A percentile compares a stretch with the other conserved stretches of the same genome.
These are phyloP conservation scores for Chalciporus piperatoides DNA, from an alignment of 1,284 basidiomycete genomes.

Conservation along the genomic window DNA sequence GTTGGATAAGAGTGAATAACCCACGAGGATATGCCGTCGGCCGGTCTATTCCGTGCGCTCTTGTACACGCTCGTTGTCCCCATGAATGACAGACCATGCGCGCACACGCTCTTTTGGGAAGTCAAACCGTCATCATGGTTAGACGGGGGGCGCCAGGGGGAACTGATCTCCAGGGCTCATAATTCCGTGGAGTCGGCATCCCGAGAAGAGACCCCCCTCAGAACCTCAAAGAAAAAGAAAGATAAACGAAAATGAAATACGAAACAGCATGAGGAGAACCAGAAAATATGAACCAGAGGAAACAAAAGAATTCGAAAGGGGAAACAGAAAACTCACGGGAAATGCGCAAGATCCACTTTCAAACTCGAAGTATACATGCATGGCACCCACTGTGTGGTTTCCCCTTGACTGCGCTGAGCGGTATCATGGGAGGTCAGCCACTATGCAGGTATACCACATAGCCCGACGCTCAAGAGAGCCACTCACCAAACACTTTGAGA, in stretches of 20 bases:
- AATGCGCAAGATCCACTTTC: constrained; percentile 70
- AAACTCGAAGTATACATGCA: constrained; percentile 63
- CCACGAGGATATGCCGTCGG: constrained; percentile 11
- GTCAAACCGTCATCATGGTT: not conserved
- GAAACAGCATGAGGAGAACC: not conserved
- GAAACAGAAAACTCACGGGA: constrained; percentile 50
- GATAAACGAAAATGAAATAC: not conserved
- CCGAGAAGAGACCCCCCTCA: not conserved
- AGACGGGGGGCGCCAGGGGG: not conserved
- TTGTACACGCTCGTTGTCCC: not conserved
- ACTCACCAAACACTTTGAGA: constrained; percentile 55
- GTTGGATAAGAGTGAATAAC: constrained; percentile 2
- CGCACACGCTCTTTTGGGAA: not conserved
- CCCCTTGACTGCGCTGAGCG: constrained; percentile 69
- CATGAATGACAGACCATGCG: not conserved
- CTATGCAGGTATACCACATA: not conserved
- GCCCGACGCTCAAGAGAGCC: not conserved
- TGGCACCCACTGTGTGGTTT: constrained; percentile 59
- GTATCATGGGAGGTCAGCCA: constrained; percentile 44
- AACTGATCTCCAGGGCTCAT: too few species aligned
- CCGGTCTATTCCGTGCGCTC: constrained; percentile 27
- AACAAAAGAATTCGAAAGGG: not conserved
- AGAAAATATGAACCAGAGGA: not conserved
- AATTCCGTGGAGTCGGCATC: too few species aligned
- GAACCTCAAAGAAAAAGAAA: not conserved